phyloP scores from a whole-genome alignment of 2,329 filamentous ascomycete genomes.

The Epicoccum sorghinum region DNA sequence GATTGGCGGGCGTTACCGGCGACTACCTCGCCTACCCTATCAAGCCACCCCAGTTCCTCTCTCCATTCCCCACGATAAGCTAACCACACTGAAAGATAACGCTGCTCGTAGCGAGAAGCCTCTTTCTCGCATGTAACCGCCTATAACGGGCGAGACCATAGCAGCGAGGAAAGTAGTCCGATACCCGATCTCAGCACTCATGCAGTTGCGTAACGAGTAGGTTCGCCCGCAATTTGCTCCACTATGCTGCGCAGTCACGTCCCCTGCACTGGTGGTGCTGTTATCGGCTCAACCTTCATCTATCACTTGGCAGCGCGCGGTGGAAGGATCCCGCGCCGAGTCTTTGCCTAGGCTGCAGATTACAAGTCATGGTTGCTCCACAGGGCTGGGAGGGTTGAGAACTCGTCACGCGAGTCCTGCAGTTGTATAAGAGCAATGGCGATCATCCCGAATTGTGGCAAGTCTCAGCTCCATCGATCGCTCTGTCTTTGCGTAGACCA shows the following conservation, averaged over 20 bases:
- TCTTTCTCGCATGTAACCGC: not conserved
- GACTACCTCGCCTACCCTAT: not conserved
- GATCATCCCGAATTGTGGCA: conserved; percentile 1
- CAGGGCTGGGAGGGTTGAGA: too few relatives aligned
- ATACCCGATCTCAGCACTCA: not conserved
- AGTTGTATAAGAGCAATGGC: not conserved
- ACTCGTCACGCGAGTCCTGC: not conserved
- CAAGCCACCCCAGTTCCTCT: conserved; percentile 1
- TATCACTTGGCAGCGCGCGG: conserved; percentile 11
- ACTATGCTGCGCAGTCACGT: not conserved
- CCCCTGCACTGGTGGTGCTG: not conserved
- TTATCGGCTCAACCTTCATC: conserved; percentile 6
- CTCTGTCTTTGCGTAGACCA: too few relatives aligned
- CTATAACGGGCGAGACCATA: not conserved
- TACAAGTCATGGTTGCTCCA: conserved; percentile 3
- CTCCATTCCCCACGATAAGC: conserved; percentile 14
- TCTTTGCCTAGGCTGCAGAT: conserved; percentile 4
- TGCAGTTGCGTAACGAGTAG: not conserved
- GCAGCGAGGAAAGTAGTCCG: conserved; percentile 2
- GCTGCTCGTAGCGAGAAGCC: conserved; percentile 1
- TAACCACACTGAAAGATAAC: conserved; percentile 14
- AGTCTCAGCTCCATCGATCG: not conserved
- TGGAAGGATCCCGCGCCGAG: not conserved
- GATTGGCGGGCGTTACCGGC: conserved; percentile 11
- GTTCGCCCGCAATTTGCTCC: not conserved